A percentile compares a stretch with the other conserved stretches of the same genome.
These are phyloP conservation scores for Cryptococcus sp. DNA, from an alignment of 1,284 basidiomycete genomes.

Conservation along the genomic window DNA sequence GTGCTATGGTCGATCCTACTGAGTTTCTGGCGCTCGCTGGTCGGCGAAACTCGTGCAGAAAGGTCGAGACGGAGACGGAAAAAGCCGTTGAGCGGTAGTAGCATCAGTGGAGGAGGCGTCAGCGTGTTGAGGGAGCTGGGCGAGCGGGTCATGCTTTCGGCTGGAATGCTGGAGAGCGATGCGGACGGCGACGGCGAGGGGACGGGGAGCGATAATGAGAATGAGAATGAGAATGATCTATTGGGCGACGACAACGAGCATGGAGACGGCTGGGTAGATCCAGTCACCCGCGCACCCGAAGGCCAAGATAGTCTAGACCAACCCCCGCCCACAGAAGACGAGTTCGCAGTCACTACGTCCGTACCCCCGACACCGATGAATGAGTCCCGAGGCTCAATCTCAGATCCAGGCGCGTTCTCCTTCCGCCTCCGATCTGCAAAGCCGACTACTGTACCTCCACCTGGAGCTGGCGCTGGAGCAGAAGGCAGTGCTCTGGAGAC, in stretches of 20 bases:
- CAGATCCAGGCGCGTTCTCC: constrained; percentile 26
- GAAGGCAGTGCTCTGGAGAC: background rate
- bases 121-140: constrained; percentile 19
- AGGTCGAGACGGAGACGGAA: constrained; percentile 15
- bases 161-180: constrained; percentile 8
- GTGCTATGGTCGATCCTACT: constrained; percentile 48
- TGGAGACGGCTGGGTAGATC: constrained; percentile 41
- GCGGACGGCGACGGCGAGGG: constrained; percentile 17
- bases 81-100: constrained; percentile 6
- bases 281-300: constrained; percentile 44
- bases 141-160: constrained; percentile 18
- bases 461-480: background rate
- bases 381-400: too few relatives aligned
- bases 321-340: constrained; percentile 23
- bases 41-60: constrained; percentile 47
- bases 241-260: constrained; percentile 6
- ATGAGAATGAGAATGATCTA: constrained; percentile 11
- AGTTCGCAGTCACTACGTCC: constrained; percentile 22
- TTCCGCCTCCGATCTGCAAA: constrained; percentile 40
- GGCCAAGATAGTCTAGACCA: constrained; percentile 15
- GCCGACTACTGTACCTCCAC: background rate
- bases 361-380: constrained; percentile 5
- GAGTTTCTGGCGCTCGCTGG: constrained; percentile 46
- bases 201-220: constrained; percentile 11
- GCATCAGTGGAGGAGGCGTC: constrained; percentile 1